These are phyloP conservation scores for Candida chauliodis DNA, from an alignment of 805 yeast genomes.

Conservation along the genomic window DNA sequence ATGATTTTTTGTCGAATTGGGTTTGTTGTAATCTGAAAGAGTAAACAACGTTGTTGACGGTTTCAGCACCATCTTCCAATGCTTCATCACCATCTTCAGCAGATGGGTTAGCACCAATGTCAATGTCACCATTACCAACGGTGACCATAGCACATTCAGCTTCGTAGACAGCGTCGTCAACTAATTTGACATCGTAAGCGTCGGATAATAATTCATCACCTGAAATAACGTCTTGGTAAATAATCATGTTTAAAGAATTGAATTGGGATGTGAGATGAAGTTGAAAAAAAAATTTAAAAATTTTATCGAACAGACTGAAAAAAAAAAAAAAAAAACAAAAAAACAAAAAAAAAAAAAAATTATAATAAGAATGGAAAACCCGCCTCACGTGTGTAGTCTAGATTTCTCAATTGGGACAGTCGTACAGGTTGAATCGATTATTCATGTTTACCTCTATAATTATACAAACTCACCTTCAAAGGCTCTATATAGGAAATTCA, in stretches of 20 bases:
- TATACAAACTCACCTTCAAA: constrained; percentile 15
- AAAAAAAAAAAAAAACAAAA: constrained; percentile 9
- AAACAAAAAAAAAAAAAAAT: constrained; percentile 4
- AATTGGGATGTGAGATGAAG: constrained; percentile 5
- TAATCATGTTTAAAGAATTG: constrained; percentile 31
- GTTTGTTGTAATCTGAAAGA: constrained; percentile 98
- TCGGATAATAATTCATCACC: constrained; percentile 96
- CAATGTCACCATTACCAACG: constrained; percentile 88
- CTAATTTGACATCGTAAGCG: constrained; percentile 87
- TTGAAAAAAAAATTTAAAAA: constrained; percentile 8
- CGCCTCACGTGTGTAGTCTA: constrained; percentile 10
- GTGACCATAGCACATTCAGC: constrained; percentile 93
- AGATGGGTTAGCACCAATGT: constrained; percentile 99
- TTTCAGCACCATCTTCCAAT: constrained; percentile 78
- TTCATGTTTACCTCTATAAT: neutral
- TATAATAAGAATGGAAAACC: neutral
- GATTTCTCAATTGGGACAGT: constrained; percentile 13
- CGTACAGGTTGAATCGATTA: too few relatives aligned
- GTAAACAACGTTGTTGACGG: constrained; percentile 97
- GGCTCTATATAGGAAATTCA: constrained; percentile 16
- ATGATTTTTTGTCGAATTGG: constrained; percentile 95
- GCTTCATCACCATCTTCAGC: constrained; percentile 92
- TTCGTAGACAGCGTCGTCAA: constrained; percentile 91
- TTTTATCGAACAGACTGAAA: constrained; percentile 1
- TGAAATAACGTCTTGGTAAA: constrained; percentile 72